A percentile compares a stretch with the other conserved stretches of the same genome.
These are phyloP conservation scores for Ustilago hordei DNA, from an alignment of 1,284 basidiomycete species.

Conservation along the genomic window DNA sequence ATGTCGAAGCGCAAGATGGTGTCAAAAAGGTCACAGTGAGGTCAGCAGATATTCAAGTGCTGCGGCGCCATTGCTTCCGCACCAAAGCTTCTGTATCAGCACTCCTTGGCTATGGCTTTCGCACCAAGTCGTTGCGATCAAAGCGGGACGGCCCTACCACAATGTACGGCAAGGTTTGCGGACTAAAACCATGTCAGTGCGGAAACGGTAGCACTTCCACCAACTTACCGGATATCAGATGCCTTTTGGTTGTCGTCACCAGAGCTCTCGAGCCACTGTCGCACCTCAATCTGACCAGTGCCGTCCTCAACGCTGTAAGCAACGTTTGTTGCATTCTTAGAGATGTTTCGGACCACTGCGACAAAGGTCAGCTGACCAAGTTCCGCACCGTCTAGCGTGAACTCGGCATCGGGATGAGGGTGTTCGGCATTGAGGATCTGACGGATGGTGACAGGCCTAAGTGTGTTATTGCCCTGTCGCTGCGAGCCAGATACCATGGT, in stretches of 20 bases:
- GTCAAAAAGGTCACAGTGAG: neutral
- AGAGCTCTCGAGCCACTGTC: constrained; percentile 85
- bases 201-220: neutral
- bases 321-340: constrained; percentile 82
- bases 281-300: constrained; percentile 86
- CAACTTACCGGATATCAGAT: constrained; percentile 59
- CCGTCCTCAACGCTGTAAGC: constrained; percentile 88
- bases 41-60: constrained; percentile 13
- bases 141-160: neutral
- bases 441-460: constrained; percentile 86
- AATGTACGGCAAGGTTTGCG: neutral
- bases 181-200: neutral
- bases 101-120: too few relatives aligned
- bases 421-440: constrained; percentile 84
- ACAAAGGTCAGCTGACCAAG: constrained; percentile 85
- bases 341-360: constrained; percentile 81
- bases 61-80: neutral
- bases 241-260: constrained; percentile 71
- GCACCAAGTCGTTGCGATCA: neutral
- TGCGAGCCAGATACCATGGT: constrained; percentile 18
- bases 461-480: constrained; percentile 62
- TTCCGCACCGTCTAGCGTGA: constrained; percentile 83
- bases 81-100: neutral
- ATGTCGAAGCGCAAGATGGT: neutral
- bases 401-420: constrained; percentile 87